phyloP scores from a whole-genome alignment of 1,139 yeast genomes.

The Meyerozyma guilliermondii region DNA sequence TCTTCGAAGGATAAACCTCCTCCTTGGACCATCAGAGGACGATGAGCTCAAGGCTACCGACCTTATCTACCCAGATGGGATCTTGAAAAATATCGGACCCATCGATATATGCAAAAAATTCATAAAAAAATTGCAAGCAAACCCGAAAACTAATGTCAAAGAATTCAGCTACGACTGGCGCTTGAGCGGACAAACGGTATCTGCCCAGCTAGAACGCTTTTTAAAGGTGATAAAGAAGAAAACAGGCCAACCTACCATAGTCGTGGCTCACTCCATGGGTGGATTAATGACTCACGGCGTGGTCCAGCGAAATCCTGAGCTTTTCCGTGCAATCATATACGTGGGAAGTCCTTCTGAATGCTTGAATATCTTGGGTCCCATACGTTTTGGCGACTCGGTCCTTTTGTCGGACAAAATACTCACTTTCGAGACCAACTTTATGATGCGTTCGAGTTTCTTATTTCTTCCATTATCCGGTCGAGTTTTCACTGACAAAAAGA shows the following conservation, averaged over 20 bases:
- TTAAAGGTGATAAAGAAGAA: slow-evolving; percentile 35
- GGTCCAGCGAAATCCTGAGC: slow-evolving; percentile 58
- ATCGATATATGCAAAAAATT: slow-evolving; percentile 69
- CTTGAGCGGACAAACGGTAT: slow-evolving; percentile 52
- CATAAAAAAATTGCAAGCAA: slow-evolving; percentile 47
- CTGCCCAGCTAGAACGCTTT: slow-evolving; percentile 45
- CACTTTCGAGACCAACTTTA: slow-evolving; percentile 77
- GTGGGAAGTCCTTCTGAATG: slow-evolving; percentile 85
- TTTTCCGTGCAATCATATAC: slow-evolving; percentile 70
- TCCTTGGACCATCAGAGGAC: slow-evolving; percentile 65
- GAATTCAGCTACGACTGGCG: slow-evolving; percentile 94
- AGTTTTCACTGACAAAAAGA: slow-evolving; percentile 59
- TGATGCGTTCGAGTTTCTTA: slow-evolving; percentile 80
- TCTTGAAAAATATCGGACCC: slow-evolving; percentile 81
- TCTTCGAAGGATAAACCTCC: slow-evolving; percentile 60
- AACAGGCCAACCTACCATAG: slow-evolving; percentile 53
- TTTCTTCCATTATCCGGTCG: slow-evolving; percentile 74
- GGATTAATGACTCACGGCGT: slow-evolving; percentile 81
- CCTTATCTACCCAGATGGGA: slow-evolving; percentile 65
- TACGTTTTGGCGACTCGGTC: slow-evolving; percentile 77
- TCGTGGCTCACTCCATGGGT: slow-evolving; percentile 93
- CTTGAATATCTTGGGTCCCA: slow-evolving; percentile 80
- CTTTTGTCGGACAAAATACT: slow-evolving; percentile 67
- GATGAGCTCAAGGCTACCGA: slow-evolving; percentile 53
- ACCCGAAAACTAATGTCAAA: slow-evolving; percentile 59